Evolutionary conservation across 768 basidiomycete species (phyloP), one percentile per base, ranked within the genome.

Genomic region (Kockovaella imperatae): DNA sequence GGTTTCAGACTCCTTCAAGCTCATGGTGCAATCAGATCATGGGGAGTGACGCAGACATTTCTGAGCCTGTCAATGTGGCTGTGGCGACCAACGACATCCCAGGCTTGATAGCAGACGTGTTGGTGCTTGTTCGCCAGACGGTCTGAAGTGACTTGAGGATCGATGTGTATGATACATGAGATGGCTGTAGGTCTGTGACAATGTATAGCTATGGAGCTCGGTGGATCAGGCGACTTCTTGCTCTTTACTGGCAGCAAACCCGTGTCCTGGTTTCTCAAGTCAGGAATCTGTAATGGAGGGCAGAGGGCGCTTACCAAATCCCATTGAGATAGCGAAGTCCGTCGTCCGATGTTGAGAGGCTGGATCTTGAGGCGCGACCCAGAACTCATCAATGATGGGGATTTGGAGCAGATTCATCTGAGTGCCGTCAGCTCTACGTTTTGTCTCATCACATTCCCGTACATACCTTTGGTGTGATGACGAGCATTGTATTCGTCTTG

Each of bases 401-500:
- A 93, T 87, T 68, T 93, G 88, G 17, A 96, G 75, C 21, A 95
- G 71, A 66, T 96, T 96, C 73, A 73, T 72, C 72, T 74, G 41
- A 11, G 3, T 2, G 14, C 5, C 17, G 44, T 45, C 50, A 53
- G 36, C 42, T 17, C 23, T 14, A 3, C 35, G 2, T 11, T 11
- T 6, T n/a, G 18, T 45, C 8, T 25, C 7, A 15, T 7, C 15
- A 6, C 6, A 17, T 15, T 6, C n/a, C n/a, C 21, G n/a, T 14
- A 49, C 69, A 40, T 80, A 93, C 89, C 76, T 88, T 89, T 31
- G 87, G 86, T 0, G 93, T 97, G 58, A 96, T 85, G 41, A 95
- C 82, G 20, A 89, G 83, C 83, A 96, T 85, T 55, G 87, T 83
- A 70, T 99, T 96, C 11, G 88, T 93, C 68, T 84, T 85, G 62